These are phyloP conservation scores for Nakazawaea ambrosiae DNA, from an alignment of 805 yeast genomes.

Conservation along the genomic window DNA sequence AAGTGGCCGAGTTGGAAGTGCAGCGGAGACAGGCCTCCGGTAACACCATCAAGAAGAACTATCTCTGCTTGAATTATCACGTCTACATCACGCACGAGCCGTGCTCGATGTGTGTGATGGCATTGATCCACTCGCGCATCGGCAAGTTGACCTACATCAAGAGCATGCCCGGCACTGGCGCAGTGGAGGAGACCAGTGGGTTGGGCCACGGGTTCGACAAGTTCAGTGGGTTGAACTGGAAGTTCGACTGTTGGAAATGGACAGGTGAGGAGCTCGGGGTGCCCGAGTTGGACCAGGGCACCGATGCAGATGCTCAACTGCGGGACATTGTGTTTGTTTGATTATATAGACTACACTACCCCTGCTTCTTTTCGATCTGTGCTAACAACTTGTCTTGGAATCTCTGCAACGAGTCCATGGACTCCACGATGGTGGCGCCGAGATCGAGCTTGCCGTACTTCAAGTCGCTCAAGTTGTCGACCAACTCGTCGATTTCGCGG, in stretches of 20 bases:
- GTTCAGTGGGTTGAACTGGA: slow-evolving; percentile 75
- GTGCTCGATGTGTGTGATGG: slow-evolving; percentile 96
- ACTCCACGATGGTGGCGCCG: slow-evolving; percentile 14
- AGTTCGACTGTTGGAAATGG: slow-evolving; percentile 79
- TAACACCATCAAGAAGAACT: slow-evolving; percentile 23
- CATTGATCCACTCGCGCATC: slow-evolving; percentile 84
- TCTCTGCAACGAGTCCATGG: slow-evolving; percentile 13
- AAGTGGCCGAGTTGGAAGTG: slow-evolving; percentile 52
- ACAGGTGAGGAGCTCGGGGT: slow-evolving; percentile 27
- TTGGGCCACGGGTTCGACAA: slow-evolving; percentile 70
- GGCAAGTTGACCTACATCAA: slow-evolving; percentile 57
- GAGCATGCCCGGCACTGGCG: slow-evolving; percentile 44
- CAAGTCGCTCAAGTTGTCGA: slow-evolving; percentile 24
- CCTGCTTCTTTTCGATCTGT: too few relatives aligned
- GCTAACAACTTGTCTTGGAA: slow-evolving; percentile 16
- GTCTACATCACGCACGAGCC: slow-evolving; percentile 94
- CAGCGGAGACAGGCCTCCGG: slow-evolving; percentile 24
- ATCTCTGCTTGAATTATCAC: slow-evolving; percentile 69
- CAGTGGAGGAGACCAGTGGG: slow-evolving; percentile 49
- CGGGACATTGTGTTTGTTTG: slow-evolving; percentile 1
- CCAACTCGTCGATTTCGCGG: slow-evolving; percentile 13
- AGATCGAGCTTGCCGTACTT: slow-evolving; percentile 19
- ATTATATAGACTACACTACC: too few relatives aligned
- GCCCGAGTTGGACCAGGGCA: background rate
- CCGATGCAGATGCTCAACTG: too few relatives aligned